Conservation (phyloP, 352 stramenopile species). For the Stramenopiles sp. region DNA sequence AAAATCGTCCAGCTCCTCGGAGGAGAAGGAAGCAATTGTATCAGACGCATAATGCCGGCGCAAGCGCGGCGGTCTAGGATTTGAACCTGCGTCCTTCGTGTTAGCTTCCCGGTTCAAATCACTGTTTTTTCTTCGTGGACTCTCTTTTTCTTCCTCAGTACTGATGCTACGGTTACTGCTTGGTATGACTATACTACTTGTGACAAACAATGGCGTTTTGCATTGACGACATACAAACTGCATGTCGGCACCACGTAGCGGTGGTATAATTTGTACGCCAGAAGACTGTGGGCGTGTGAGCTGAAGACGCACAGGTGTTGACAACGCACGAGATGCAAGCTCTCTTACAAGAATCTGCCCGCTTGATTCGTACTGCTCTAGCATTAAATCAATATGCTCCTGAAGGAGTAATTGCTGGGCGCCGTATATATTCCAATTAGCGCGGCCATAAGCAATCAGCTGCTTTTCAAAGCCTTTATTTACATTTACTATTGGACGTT, state of each 20-base stretch:
- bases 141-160: background rate
- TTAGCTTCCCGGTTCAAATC: background rate
- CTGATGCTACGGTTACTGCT: background rate
- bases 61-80: background rate
- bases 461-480: constrained; percentile 61
- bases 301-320: background rate
- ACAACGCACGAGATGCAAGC: background rate
- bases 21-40: background rate
- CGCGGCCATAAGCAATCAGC: constrained; percentile 43
- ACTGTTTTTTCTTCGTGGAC: too few relatives aligned
- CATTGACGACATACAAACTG: background rate
- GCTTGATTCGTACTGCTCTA: background rate
- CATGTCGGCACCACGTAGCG: background rate
- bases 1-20: background rate
- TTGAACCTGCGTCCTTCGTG: background rate
- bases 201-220: background rate
- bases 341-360: background rate
- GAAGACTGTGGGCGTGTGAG: background rate
- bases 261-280: background rate
- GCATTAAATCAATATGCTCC: constrained; percentile 13
- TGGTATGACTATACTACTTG: background rate
- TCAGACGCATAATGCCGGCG: background rate
- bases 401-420: constrained; percentile 49
- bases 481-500: constrained; percentile 42
- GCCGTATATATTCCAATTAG: constrained; percentile 40